Evolutionary conservation across 805 yeast genomes (phyloP).

Genomic region (Ogataea pilisensis): DNA sequence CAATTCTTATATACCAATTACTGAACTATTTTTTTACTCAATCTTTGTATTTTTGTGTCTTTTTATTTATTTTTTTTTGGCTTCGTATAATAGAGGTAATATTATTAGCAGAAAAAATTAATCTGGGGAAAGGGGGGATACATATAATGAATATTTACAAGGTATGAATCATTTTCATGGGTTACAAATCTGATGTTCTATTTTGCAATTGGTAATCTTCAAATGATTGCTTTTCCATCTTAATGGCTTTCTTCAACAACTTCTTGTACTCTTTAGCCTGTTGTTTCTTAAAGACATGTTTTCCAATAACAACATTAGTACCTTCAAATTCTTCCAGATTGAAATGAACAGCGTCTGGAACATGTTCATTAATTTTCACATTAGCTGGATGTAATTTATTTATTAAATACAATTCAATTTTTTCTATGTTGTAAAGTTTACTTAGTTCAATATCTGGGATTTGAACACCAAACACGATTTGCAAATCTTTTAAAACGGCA

Average conservation of each 20-base stretch:
- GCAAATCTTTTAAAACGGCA: constrained; percentile 43
- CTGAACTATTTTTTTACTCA: neutral
- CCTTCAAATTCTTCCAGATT: constrained; percentile 51
- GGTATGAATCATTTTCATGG: constrained; percentile 3
- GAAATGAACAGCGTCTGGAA: constrained; percentile 68
- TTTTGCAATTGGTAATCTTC: constrained; percentile 13
- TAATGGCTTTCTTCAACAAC: constrained; percentile 35
- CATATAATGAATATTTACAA: constrained; percentile 8
- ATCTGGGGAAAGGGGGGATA: no score
- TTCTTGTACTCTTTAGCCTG: constrained; percentile 43
- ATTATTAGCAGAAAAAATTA: no score
- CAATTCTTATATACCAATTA: neutral
- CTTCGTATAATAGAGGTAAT: no score
- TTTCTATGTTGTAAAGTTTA: constrained; percentile 35
- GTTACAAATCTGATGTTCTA: constrained; percentile 1
- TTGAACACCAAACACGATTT: constrained; percentile 43
- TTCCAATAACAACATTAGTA: constrained; percentile 52
- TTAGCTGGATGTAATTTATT: constrained; percentile 36
- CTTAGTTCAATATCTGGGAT: constrained; percentile 50
- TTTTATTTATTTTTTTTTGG: neutral
- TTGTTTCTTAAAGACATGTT: constrained; percentile 43
- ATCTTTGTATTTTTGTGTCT: neutral
- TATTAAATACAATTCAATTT: constrained; percentile 36
- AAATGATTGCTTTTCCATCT: constrained; percentile 22
- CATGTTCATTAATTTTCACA: constrained; percentile 50